phyloP scores from a whole-genome alignment of 2,329 filamentous ascomycete species.

The Penicillium aurantiogriseum region DNA sequence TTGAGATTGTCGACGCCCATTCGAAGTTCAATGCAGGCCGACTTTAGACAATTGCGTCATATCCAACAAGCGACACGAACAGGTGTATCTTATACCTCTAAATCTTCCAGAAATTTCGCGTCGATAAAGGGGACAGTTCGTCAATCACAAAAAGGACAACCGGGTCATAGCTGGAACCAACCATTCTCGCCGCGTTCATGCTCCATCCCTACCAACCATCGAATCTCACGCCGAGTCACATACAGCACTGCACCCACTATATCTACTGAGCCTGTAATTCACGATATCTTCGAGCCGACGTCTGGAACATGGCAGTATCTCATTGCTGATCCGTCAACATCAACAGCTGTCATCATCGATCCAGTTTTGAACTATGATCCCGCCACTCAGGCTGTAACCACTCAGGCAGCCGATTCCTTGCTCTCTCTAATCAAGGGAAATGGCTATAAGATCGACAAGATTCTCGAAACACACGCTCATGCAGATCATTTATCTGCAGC shows the following conservation, averaged over 20 bases:
- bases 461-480: constrained; percentile 61
- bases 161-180: background rate
- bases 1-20: background rate
- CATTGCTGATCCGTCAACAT: constrained; percentile 54
- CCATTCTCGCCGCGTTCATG: background rate
- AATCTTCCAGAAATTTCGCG: background rate
- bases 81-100: background rate
- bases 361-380: constrained; percentile 60
- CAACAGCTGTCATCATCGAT: constrained; percentile 58
- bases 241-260: constrained; percentile 10
- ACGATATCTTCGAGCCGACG: constrained; percentile 37
- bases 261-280: constrained; percentile 22
- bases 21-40: background rate
- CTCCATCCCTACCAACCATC: background rate
- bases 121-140: background rate
- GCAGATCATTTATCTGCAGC: constrained; percentile 58
- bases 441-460: constrained; percentile 50
- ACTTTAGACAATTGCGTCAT: background rate
- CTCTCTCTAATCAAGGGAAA: constrained; percentile 46
- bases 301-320: constrained; percentile 64
- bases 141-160: background rate
- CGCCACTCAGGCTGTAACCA: constrained; percentile 46
- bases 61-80: background rate
- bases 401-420: constrained; percentile 53
- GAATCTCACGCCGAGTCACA: background rate